phyloP scores from a whole-genome alignment of 441 rosid species.

The Heliophila coronopifolia region DNA sequence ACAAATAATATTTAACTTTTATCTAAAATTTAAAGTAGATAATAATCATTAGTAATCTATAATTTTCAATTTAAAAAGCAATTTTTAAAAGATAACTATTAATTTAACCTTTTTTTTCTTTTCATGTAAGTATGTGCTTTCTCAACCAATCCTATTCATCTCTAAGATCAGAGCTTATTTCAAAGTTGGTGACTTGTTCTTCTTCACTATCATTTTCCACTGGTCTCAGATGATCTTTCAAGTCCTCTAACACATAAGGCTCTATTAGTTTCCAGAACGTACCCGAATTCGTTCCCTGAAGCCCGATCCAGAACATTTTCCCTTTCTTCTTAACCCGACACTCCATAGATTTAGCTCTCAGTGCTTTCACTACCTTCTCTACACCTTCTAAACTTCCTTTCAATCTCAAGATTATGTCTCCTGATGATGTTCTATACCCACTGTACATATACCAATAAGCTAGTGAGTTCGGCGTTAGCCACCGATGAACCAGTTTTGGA shows the following conservation, averaged over 20 bases:
- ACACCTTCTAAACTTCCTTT: conserved; percentile 58
- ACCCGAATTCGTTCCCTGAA: conserved; percentile 53
- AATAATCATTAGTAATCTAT: too few species aligned
- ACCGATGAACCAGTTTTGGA: conserved; percentile 80
- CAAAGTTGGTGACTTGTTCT: conserved; percentile 31
- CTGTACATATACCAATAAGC: conserved; percentile 89
- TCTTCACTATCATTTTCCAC: conserved; percentile 13
- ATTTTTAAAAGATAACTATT: too few species aligned
- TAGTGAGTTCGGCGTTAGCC: conserved; percentile 65
- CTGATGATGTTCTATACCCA: conserved; percentile 49
- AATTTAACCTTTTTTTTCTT: too few species aligned
- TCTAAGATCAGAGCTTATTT: neutral
- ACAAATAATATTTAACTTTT: too few species aligned
- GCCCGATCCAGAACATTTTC: conserved; percentile 68
- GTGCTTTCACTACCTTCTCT: conserved; percentile 45
- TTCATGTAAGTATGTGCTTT: neutral
- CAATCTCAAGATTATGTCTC: conserved; percentile 61
- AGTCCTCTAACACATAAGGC: conserved; percentile 46
- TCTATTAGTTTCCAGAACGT: conserved; percentile 65
- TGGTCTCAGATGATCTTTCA: conserved; percentile 36
- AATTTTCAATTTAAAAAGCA: too few species aligned
- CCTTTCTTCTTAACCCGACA: conserved; percentile 77
- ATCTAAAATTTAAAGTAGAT: too few species aligned
- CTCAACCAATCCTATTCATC: neutral
- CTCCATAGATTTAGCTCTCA: conserved; percentile 48